A percentile compares a stretch with the other conserved stretches of the same genome.
Evolutionary conservation across 2,329 filamentous ascomycete species (phyloP).

Genomic region (Trichoderma sp.): DNA sequence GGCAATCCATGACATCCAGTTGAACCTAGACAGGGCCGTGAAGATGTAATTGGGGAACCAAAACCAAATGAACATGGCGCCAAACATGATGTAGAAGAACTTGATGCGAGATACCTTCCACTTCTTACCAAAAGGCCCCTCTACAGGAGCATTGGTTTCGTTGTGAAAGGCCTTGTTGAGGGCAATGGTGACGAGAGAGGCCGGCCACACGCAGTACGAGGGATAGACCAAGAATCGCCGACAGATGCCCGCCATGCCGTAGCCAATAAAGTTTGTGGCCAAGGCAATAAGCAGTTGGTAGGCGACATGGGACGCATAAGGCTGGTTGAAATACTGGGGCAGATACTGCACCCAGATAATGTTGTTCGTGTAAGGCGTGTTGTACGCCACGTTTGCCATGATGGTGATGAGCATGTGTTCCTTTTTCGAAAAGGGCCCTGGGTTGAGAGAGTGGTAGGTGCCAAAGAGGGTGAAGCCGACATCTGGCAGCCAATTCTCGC

Average conservation of each 20-base stretch:
- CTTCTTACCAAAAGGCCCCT: conserved; percentile 46
- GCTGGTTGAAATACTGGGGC: conserved; percentile 56
- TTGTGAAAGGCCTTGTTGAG: conserved; percentile 57
- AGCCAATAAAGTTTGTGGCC: conserved; percentile 61
- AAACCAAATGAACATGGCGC: conserved; percentile 59
- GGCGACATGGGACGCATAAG: conserved; percentile 52
- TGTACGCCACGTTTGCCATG: conserved; percentile 62
- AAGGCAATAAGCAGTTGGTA: conserved; percentile 60
- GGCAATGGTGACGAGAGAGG: conserved; percentile 56
- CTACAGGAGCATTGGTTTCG: conserved; percentile 43
- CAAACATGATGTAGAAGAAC: conserved; percentile 54
- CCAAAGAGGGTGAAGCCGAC: conserved; percentile 50
- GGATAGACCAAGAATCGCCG: conserved; percentile 59
- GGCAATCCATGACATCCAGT: conserved; percentile 60
- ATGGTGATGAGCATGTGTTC: conserved; percentile 64
- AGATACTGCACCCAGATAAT: conserved; percentile 58
- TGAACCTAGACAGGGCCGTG: conserved; percentile 54
- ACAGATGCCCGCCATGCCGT: conserved; percentile 58
- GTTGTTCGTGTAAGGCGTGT: conserved; percentile 56
- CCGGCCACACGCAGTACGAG: conserved; percentile 59
- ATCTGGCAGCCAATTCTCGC: conserved; percentile 54
- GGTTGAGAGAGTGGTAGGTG: conserved; percentile 53
- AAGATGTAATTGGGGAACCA: conserved; percentile 61
- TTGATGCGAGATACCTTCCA: conserved; percentile 53
- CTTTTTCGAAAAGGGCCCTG: conserved; percentile 60